Percentiles rank a stretch among this genome's conserved stretches.
These are phyloP conservation scores for Venturia oleaginea DNA, from an alignment of 2,329 filamentous ascomycete species.

Conservation along the genomic window DNA sequence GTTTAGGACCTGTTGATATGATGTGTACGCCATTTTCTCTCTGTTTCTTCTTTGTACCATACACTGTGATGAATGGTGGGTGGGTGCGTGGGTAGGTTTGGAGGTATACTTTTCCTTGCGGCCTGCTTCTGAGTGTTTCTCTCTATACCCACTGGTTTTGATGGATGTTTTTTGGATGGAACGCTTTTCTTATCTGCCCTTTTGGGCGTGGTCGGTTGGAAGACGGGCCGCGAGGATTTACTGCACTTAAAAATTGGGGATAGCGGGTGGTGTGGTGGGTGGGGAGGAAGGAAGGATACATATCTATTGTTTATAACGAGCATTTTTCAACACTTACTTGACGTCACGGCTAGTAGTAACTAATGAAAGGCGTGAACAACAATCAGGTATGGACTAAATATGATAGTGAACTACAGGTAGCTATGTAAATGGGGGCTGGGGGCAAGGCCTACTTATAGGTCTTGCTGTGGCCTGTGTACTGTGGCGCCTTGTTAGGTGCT, in stretches of 20 bases:
- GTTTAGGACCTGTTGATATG: neutral
- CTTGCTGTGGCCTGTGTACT: too few species aligned
- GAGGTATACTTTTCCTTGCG: neutral
- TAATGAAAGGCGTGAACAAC: too few species aligned
- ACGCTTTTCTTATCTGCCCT: neutral
- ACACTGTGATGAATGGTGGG: neutral
- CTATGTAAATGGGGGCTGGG: too few species aligned
- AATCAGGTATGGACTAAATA: too few species aligned
- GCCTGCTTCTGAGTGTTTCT: neutral
- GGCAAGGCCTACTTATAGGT: too few species aligned
- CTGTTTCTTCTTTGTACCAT: neutral
- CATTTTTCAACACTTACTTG: neutral
- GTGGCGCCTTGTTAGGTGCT: too few species aligned
- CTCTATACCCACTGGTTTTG: slow-evolving; percentile 5
- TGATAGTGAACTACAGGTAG: too few species aligned
- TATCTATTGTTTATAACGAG: neutral
- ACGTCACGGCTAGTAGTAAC: too few species aligned
- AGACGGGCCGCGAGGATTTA: neutral
- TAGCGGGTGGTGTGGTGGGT: neutral
- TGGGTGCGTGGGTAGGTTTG: neutral
- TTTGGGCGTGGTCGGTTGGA: neutral
- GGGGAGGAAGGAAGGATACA: neutral
- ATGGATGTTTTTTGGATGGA: neutral
- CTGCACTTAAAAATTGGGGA: neutral
- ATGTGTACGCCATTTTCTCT: neutral